Evolutionary conservation across 345 rosid species (phyloP), one percentile per base, ranked within the genome.

Genomic region (Salix udensis): DNA sequence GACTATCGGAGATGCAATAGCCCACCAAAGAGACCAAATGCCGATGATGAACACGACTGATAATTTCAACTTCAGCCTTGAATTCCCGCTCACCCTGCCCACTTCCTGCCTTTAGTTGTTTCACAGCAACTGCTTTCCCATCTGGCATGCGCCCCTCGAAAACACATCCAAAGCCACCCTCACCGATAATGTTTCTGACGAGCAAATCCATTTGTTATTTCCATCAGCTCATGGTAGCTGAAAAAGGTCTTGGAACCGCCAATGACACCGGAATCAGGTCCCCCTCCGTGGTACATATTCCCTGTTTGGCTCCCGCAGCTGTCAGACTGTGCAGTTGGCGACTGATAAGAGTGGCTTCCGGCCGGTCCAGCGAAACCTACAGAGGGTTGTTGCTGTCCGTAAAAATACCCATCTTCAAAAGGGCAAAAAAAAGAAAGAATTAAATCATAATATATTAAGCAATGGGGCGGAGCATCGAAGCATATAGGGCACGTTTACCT

Each of bases 21-120:
- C 99, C 99, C 68, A 94, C 97, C 77, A 96, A 84, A 67, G 99
- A 90, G 48, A 96, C 99, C 86, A 96, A 82, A 84, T 93, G 97
- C 7, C 96, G 87, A 83, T 96, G 99, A 68, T 96, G 99, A 81
- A 96, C 98, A 58, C 98, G 92, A 40, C 94, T 92, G 69, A 96
- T 96, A 72, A 92, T 96, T 85, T 96, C 98, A 50, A 94, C 96
- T 83, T 94, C 98, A 15, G 97, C 97, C 67, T 89, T 91, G 71
- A 94, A 94, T 80, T 96, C 99, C 60, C 98, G 87, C 16, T 96
- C 99, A 26, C 99, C 99, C 83, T 96, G 98, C 68, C 98, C 97
- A n/a, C 99, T 87, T 30, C 97, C 99, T 2, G 84, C 88, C 85
- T 90, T 96, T 76, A 96, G 94, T 83, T 96, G 99, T 84, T 96